phyloP scores from a whole-genome alignment of 1,139 yeast species.

The Pichia sp. region DNA sequence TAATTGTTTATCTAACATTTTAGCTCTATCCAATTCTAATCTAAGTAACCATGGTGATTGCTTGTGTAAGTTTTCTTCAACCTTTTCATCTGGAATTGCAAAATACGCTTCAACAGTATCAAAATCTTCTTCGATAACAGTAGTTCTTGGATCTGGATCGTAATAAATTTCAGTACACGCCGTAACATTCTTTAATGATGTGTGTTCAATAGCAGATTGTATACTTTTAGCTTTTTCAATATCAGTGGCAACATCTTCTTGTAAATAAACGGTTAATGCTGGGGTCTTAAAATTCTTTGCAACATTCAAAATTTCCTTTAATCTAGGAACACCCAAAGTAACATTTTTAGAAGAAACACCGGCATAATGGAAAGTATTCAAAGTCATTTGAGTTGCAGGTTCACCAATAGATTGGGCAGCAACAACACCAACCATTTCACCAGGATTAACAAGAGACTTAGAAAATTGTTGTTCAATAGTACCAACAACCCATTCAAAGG shows the following conservation, averaged over 20 bases:
- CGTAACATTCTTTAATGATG: constrained; percentile 89
- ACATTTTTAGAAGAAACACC: constrained; percentile 99
- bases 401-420: constrained; percentile 99
- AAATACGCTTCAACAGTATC: constrained; percentile 97
- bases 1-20: constrained; percentile 95
- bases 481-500: constrained; percentile 94
- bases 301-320: constrained; percentile 96
- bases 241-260: constrained; percentile 74
- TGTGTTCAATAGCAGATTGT: constrained; percentile 95
- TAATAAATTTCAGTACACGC: constrained; percentile 96
- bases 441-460: constrained; percentile 91
- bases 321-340: constrained; percentile 98
- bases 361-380: constrained; percentile 99
- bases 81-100: constrained; percentile 96
- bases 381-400: constrained; percentile 99
- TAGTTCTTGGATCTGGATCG: constrained; percentile 96
- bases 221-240: constrained; percentile 92
- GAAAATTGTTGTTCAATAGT: constrained; percentile 92
- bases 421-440: constrained; percentile 99
- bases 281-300: constrained; percentile 99
- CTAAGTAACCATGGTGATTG: constrained; percentile 98
- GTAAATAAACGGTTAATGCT: constrained; percentile 83
- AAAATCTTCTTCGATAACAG: constrained; percentile 92
- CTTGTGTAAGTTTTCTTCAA: constrained; percentile 84
- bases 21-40: constrained; percentile 95